Evolutionary conservation across 768 basidiomycete genomes (phyloP), one percentile per base, ranked within the genome.

Genomic region (Mycena vulgaris): DNA sequence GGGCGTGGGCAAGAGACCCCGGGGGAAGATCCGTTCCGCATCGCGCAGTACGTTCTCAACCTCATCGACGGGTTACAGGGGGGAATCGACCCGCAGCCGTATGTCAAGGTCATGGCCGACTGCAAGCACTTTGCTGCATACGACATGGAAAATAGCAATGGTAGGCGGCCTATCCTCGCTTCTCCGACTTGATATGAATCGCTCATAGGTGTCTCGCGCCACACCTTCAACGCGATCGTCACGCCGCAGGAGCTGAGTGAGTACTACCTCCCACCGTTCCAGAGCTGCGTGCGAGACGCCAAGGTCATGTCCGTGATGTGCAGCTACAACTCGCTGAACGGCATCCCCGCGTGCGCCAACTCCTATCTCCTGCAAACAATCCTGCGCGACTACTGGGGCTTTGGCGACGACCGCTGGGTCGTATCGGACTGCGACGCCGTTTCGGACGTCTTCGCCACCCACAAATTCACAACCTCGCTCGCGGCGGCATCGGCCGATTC

Each of bases 101-200:
- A 85, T 72, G 84, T 82, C 75, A 89, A 88, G 75, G 78, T 89
- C 63, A 80, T 84, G n/a, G 87, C 88, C 3, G 86, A 87, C 66
- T 89, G 89, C 82, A 90, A 90, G 77, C 89, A 90, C 75, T 88
- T 84, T 67, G 87, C 88, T 1, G 89, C 83, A 0, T 89, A 90
- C 74, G 89, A 90, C 68, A 66, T 90, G 25, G 89, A 90, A 60
- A 77, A 86, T 65, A 27, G 48, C 17, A 11, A 10, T 16, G 59
- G 30, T 30, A 21, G 21, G 25, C 13, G 76, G 85, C 35, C 87
- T 37, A 6, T 37, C 14, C 35, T 37, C 8, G 8, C 35, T 37
- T 14, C 35, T 37, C 35, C 8, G 14, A 14, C 8, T 37, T 37
- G 35, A 7, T 7, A 7, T 37, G 14, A 37, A 37, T 14, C 6